These are phyloP conservation scores for Avena eriantha DNA, from an alignment of 176 grass and related monocot species.

Conservation along the genomic window DNA sequence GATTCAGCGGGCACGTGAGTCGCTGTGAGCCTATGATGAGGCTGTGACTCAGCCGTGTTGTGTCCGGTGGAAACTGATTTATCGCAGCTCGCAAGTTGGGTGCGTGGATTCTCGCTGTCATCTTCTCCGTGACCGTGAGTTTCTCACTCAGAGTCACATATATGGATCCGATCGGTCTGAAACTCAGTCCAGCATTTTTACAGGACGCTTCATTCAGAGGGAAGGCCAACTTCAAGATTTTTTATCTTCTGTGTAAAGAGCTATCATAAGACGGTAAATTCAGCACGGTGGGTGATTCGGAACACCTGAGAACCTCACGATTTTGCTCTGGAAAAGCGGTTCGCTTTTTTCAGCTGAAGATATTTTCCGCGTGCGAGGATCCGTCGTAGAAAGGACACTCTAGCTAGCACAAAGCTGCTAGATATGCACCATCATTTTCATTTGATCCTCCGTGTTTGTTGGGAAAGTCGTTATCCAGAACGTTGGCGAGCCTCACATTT, in stretches of 20 bases:
- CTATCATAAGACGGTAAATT: too few relatives aligned
- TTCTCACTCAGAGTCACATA: too few relatives aligned
- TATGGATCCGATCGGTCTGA: too few relatives aligned
- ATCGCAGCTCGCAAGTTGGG: background rate
- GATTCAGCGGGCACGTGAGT: slow-evolving; percentile 20
- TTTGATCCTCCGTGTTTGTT: background rate
- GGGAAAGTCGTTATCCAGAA: background rate
- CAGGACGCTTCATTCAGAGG: too few relatives aligned
- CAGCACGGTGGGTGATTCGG: background rate
- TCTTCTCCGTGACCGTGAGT: background rate
- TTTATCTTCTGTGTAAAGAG: too few relatives aligned
- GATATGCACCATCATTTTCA: background rate
- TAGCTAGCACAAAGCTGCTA: background rate
- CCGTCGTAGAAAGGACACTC: background rate
- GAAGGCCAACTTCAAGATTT: too few relatives aligned
- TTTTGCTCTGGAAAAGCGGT: background rate
- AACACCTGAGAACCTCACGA: background rate
- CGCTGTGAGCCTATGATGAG: slow-evolving; percentile 28
- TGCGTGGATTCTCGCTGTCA: background rate
- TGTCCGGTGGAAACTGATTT: background rate
- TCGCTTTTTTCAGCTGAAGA: background rate
- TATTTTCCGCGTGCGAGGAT: background rate
- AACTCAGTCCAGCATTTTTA: too few relatives aligned
- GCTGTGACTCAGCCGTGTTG: background rate
- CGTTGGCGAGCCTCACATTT: background rate